These are phyloP conservation scores for Xylaria nigripes DNA, from an alignment of 495 filamentous ascomycete species.

Conservation along the genomic window DNA sequence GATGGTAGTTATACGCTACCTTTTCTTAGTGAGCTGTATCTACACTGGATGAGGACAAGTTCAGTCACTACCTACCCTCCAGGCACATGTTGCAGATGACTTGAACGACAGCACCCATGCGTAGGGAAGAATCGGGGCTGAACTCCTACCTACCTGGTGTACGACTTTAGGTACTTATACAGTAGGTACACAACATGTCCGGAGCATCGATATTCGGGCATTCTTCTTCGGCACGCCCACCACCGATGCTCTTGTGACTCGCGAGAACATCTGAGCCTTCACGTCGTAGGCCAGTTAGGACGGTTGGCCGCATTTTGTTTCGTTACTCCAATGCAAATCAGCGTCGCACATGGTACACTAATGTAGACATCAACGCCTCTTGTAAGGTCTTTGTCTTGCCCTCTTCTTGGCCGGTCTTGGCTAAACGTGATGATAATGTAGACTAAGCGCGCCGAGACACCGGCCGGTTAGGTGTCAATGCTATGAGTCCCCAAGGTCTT, in stretches of 20 bases:
- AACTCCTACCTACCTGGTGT: too few species aligned
- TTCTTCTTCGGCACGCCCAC: not conserved
- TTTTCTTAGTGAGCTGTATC: too few species aligned
- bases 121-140: too few species aligned
- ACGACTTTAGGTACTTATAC: not conserved
- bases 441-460: constrained; percentile 10
- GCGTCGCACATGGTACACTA: not conserved
- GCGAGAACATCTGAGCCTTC: constrained; percentile 4
- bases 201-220: constrained; percentile 5
- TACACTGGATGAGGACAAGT: too few species aligned
- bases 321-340: constrained; percentile 2
- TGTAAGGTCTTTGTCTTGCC: not conserved
- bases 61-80: too few species aligned
- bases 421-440: constrained; percentile 5
- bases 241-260: not conserved
- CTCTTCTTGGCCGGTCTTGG: constrained; percentile 3
- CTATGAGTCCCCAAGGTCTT: constrained; percentile 1
- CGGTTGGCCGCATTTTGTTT: not conserved
- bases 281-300: not conserved
- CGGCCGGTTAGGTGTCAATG: not conserved
- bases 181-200: not conserved
- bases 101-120: too few species aligned
- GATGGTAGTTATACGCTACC: too few species aligned
- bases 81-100: too few species aligned
- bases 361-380: not conserved